Evolutionary conservation across 805 yeast genomes (phyloP).

Genomic region (Naumovozyma castellii): DNA sequence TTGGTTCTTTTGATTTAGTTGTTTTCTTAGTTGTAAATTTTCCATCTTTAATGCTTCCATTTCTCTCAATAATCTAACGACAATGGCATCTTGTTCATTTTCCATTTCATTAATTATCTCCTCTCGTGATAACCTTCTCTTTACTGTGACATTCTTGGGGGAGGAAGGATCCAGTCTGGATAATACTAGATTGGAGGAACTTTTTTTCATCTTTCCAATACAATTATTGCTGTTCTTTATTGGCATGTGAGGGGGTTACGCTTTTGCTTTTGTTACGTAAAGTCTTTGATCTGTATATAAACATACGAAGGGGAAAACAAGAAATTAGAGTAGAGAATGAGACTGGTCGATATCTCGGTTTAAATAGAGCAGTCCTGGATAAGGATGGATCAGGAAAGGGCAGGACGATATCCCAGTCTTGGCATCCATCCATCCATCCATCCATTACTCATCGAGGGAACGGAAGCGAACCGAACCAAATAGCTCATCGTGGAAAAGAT

Average conservation of each 20-base stretch:
- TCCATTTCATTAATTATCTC: conserved; percentile 52
- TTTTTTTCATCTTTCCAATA: background rate
- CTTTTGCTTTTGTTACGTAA: background rate
- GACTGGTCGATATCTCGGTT: too few relatives aligned
- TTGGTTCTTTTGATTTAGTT: conserved; percentile 8
- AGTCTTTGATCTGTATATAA: too few relatives aligned
- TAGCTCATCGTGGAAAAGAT: too few relatives aligned
- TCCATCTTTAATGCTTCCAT: conserved; percentile 41
- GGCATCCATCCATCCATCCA: too few relatives aligned
- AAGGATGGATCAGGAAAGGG: too few relatives aligned
- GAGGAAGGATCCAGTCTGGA: background rate
- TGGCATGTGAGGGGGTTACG: background rate
- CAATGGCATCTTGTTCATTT: conserved; percentile 56
- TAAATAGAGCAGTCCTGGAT: too few relatives aligned
- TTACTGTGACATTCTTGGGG: background rate
- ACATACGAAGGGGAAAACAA: too few relatives aligned
- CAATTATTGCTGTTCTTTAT: background rate
- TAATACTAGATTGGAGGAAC: background rate
- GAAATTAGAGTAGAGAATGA: too few relatives aligned
- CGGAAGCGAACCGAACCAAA: too few relatives aligned
- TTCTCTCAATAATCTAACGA: conserved; percentile 44
- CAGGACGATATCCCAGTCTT: too few relatives aligned
- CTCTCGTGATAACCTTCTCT: conserved; percentile 28
- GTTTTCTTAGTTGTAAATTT: conserved; percentile 31
- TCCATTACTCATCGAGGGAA: too few relatives aligned